Evolutionary conservation across 1,284 basidiomycete genomes (phyloP), one percentile per base, ranked within the genome.

Genomic region (Heterobasidion parviporum): DNA sequence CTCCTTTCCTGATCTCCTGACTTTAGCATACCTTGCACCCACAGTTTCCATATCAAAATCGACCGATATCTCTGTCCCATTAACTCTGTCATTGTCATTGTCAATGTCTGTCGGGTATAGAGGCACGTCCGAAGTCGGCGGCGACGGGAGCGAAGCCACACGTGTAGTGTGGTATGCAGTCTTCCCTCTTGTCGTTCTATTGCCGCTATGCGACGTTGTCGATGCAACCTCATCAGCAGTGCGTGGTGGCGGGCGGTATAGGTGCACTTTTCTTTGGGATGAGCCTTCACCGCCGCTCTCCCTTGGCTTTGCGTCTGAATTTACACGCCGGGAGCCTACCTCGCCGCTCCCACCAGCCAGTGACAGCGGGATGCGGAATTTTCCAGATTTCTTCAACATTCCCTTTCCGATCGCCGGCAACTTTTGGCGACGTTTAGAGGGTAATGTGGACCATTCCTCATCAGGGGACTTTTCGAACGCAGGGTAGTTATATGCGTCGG

Each of bases 381-480:
- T 54, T 2, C 33, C 53, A 16, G 53, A 54, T 4, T 20, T 54
- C 43, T 16, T 53, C 14, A 44, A 14, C 8, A 18, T 16, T 12
- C 12, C 34, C 33, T 47, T 54, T 8, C 41, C 15, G 12, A 7
- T 38, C 18, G 32, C 8, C 33, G n/a, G 9, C 10, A n/a, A 12
- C 5, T 41, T 41, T 3, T 10, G 38, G n/a, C 12, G 38, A 41
- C 38, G 38, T 14, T 36, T 20, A 8, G 44, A 18, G 7, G 33
- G 46, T 8, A 54, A 45, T 5, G 53, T 54, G 3, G 53, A 54
- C 53, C 53, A 54, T 16, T 26, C 44, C 12, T 47, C 53, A 45
- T 54, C 53, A 8, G 44, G 20, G 6, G 34, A 35, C 6, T 15
- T 10, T 8, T 34, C 16, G 41, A 33, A 32, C 14, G 33, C n/a